Base-by-base conservation (phyloP, 495 filamentous ascomycete species). In the Penicillium diatomitis region DNA sequence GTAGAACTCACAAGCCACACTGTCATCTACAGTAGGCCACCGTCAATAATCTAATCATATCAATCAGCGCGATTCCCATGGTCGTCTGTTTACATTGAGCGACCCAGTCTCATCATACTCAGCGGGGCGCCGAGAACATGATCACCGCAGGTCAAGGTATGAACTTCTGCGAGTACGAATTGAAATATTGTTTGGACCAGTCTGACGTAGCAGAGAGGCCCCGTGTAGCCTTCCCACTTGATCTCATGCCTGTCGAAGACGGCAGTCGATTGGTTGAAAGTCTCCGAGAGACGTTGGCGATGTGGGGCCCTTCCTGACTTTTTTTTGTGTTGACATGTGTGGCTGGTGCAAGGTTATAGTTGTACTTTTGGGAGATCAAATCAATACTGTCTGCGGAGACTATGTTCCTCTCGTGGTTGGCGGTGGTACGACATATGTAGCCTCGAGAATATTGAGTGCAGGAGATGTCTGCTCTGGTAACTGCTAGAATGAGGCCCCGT, bases 1-100 rank as follows among this genome's bases (percentile, higher is more conserved):
- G 27, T 57, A 50, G 29, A 30, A 31, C 10, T 4, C 11, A 43
- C 50, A 55, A 47, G 54, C 53, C 53, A 60, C 51, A 49, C 28
- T 48, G 45, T 52, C 53, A 56, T 51, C 30, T 47, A 20, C 20
- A 20, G 1, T 20, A 8, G 36, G 28, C 30, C 29, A 43, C 29
- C 10, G 30, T 5, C 30, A 43, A 46, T 9, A 27, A 6, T 34
- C n/a, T 2, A 8, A 9, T 9, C 2, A 37, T 20, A 20, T 48
- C 6, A 28, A 29, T 4, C 5, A 28, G 2, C 32, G 32, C 47
- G 33, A 8, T 11, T 8, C 29, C 4, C 8, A 35, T 32, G 32
- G 34, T 29, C 40, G 32, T 48, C 42, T 20, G 20, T 20, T 0
- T 20, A 20, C 20, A 20, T 20, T 20, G 20, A 20, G 20, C 20